Conservation (phyloP, 2,329 filamentous ascomycete genomes). For the Epichloe gansuensis region DNA sequence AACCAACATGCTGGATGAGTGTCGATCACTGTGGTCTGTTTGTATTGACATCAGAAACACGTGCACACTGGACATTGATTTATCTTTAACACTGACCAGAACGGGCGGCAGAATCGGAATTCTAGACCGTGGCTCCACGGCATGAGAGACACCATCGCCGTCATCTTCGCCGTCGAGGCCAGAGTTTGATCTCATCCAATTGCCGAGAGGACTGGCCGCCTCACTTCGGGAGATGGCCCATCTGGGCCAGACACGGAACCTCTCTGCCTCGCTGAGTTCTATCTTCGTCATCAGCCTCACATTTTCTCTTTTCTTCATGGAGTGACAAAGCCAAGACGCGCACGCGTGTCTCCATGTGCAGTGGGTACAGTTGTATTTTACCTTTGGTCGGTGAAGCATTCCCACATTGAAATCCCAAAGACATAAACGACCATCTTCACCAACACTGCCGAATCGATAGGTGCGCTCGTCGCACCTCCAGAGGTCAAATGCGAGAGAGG, state of each 20-base stretch:
- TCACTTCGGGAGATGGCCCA: constrained; percentile 40
- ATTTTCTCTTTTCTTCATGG: neutral
- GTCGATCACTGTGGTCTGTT: constrained; percentile 68
- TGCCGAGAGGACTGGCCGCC: constrained; percentile 45
- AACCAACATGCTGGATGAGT: constrained; percentile 81
- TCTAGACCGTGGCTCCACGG: constrained; percentile 71
- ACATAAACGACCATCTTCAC: constrained; percentile 80
- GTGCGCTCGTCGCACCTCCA: constrained; percentile 95
- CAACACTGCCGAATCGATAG: constrained; percentile 92
- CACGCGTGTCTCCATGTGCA: neutral
- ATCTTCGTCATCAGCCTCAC: neutral
- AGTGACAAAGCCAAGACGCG: neutral
- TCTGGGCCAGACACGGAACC: constrained; percentile 41
- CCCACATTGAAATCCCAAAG: constrained; percentile 97
- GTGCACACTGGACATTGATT: neutral
- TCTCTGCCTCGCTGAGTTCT: constrained; percentile 27
- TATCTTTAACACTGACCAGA: constrained; percentile 46
- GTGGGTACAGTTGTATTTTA: neutral
- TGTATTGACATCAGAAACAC: neutral
- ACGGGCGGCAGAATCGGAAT: constrained; percentile 85
- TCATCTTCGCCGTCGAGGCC: constrained; percentile 45
- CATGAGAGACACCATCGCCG: constrained; percentile 54
- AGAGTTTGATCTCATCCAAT: constrained; percentile 59
- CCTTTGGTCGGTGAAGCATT: constrained; percentile 84
- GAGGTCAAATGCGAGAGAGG: constrained; percentile 84